Evolutionary conservation across 2,329 filamentous ascomycete genomes (phyloP).

Genomic region (Thelonectria blattea): DNA sequence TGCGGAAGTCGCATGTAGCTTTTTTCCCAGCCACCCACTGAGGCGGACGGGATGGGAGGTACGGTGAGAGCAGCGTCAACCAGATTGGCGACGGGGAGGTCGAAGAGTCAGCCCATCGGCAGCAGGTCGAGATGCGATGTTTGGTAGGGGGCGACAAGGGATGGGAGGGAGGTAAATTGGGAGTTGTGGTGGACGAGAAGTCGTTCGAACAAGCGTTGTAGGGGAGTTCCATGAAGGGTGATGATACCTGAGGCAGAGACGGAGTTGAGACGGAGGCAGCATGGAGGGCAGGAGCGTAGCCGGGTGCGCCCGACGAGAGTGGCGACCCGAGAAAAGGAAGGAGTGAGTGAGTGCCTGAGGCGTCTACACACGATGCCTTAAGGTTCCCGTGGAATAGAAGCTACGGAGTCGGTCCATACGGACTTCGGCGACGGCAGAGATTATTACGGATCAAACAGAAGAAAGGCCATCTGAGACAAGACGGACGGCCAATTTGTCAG

Average conservation of each 20-base stretch:
- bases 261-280: not conserved
- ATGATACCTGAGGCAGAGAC: constrained; percentile 8
- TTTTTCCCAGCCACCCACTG: constrained; percentile 35
- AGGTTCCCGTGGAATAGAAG: not conserved
- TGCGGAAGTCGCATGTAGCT: constrained; percentile 27
- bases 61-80: constrained; percentile 23
- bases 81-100: constrained; percentile 30
- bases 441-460: not conserved
- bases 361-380: not conserved
- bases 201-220: not conserved
- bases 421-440: not conserved
- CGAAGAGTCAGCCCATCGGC: constrained; percentile 30
- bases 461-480: not conserved
- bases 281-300: not conserved
- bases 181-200: constrained; percentile 15
- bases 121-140: constrained; percentile 25
- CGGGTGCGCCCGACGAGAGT: not conserved
- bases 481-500: not conserved
- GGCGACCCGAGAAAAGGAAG: not conserved
- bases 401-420: not conserved
- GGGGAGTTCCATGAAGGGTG: not conserved
- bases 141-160: constrained; percentile 14
- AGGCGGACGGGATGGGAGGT: constrained; percentile 25
- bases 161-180: constrained; percentile 11
- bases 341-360: constrained; percentile 9